Evolutionary conservation across 768 basidiomycete genomes (phyloP).

Genomic region (Mrakia frigida): DNA sequence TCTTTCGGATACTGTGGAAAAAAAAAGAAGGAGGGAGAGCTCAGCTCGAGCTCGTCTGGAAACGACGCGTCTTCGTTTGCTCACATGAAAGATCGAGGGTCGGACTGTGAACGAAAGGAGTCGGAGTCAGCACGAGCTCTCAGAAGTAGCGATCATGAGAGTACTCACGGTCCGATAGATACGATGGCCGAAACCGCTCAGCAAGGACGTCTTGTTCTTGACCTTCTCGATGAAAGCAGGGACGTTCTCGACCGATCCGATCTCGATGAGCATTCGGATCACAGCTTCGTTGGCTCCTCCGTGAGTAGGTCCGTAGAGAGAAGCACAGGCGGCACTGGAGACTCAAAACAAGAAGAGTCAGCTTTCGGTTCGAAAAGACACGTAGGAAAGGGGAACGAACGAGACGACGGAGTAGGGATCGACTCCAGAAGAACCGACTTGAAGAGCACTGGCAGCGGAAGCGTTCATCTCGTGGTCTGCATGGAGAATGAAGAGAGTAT

Average conservation of each 20-base stretch:
- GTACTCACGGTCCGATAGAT: constrained; percentile 63
- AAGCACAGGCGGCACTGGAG: constrained; percentile 72
- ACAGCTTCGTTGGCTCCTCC: constrained; percentile 65
- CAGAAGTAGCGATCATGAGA: not conserved
- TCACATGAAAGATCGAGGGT: constrained; percentile 60
- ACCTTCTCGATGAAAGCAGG: constrained; percentile 80
- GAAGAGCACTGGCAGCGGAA: constrained; percentile 65
- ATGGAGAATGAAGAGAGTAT: constrained; percentile 79
- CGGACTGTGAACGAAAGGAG: constrained; percentile 54
- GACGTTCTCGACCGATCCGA: constrained; percentile 77
- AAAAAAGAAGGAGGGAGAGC: not conserved
- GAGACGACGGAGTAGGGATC: constrained; percentile 85
- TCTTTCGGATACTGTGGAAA: constrained; percentile 59
- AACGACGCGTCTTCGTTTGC: not conserved
- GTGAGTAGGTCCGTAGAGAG: constrained; percentile 55
- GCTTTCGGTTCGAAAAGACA: not conserved
- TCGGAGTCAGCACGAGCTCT: not conserved
- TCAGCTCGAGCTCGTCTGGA: not conserved
- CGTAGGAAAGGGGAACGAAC: constrained; percentile 44
- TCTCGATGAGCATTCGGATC: constrained; percentile 85
- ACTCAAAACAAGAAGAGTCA: constrained; percentile 8
- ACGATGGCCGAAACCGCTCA: constrained; percentile 40
- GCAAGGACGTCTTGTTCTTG: constrained; percentile 78
- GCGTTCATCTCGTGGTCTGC: constrained; percentile 83
- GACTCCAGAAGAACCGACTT: constrained; percentile 80